Percentiles rank a stretch among this genome's conserved stretches.
phyloP scores from a whole-genome alignment of 345 rosid species.

The Zanthoxylum bungeanum region DNA sequence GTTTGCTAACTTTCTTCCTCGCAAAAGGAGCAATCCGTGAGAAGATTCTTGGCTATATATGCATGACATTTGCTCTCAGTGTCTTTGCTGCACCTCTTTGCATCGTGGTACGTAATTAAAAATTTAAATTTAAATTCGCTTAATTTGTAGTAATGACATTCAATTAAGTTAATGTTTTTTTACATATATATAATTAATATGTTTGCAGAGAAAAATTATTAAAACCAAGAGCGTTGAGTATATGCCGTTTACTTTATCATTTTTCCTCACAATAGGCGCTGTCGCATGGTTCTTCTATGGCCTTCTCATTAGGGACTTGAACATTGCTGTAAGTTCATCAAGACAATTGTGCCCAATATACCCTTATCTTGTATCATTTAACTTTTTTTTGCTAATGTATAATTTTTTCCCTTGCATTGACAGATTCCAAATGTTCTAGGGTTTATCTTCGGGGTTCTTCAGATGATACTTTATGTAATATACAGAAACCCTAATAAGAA shows the following conservation, averaged over 20 bases:
- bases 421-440: conserved; percentile 88
- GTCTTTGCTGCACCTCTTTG: conserved; percentile 87
- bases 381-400: not conserved
- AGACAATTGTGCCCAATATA: not conserved
- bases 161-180: not conserved
- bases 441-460: conserved; percentile 63
- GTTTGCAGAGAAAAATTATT: conserved; percentile 71
- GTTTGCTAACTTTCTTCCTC: conserved; percentile 40
- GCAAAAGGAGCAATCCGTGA: conserved; percentile 36
- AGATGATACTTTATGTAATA: conserved; percentile 71
- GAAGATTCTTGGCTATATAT: conserved; percentile 63
- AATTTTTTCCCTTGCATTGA: not conserved
- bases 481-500: conserved; percentile 53
- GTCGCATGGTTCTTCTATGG: conserved; percentile 95
- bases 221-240: conserved; percentile 79
- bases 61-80: conserved; percentile 62
- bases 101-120: conserved; percentile 61
- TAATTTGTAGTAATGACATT: not conserved
- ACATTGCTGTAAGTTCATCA: conserved; percentile 62
- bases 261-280: conserved; percentile 80
- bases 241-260: conserved; percentile 72
- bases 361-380: not conserved
- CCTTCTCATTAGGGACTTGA: conserved; percentile 49
- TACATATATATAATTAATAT: not conserved
- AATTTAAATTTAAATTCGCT: not conserved